phyloP scores from a whole-genome alignment of 2,329 filamentous ascomycete genomes.

The Reticulascus tulasneorum region DNA sequence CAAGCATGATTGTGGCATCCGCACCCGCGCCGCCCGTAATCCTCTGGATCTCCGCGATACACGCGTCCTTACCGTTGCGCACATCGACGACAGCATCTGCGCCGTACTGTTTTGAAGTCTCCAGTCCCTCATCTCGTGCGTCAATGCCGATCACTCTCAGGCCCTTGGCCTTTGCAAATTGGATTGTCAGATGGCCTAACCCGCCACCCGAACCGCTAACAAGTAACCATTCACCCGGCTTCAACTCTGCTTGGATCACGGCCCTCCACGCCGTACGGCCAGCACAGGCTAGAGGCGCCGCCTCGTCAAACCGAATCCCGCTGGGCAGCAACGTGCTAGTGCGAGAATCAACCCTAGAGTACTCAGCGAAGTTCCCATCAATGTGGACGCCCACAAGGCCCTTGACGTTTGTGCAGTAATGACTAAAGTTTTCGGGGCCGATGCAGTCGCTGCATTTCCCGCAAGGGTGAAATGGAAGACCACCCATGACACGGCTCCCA shows the following conservation, averaged over 20 bases:
- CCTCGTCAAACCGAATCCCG: constrained; percentile 42
- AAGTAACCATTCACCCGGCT: constrained; percentile 61
- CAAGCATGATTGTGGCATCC: constrained; percentile 49
- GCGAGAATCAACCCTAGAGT: constrained; percentile 45
- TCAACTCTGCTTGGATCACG: constrained; percentile 35
- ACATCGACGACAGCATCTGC: constrained; percentile 52
- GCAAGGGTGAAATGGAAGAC: constrained; percentile 49
- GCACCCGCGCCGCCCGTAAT: constrained; percentile 46
- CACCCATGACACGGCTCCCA: constrained; percentile 54
- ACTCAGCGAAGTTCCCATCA: constrained; percentile 56
- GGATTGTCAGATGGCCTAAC: constrained; percentile 63
- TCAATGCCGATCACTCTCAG: constrained; percentile 70
- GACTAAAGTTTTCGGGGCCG: constrained; percentile 40
- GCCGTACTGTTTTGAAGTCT: constrained; percentile 40
- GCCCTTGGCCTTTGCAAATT: constrained; percentile 81
- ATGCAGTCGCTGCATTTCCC: constrained; percentile 48
- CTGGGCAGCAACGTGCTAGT: constrained; percentile 43
- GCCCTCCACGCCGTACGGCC: constrained; percentile 48
- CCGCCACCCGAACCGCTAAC: constrained; percentile 75
- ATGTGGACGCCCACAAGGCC: constrained; percentile 45
- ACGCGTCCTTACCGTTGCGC: constrained; percentile 39
- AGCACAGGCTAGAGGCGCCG: constrained; percentile 55
- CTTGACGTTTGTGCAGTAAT: constrained; percentile 46
- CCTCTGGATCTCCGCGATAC: constrained; percentile 41
- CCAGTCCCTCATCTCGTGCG: constrained; percentile 49